Evolutionary conservation across 2,329 filamentous ascomycete genomes (phyloP).

Genomic region (Botrytis hyacinthi): DNA sequence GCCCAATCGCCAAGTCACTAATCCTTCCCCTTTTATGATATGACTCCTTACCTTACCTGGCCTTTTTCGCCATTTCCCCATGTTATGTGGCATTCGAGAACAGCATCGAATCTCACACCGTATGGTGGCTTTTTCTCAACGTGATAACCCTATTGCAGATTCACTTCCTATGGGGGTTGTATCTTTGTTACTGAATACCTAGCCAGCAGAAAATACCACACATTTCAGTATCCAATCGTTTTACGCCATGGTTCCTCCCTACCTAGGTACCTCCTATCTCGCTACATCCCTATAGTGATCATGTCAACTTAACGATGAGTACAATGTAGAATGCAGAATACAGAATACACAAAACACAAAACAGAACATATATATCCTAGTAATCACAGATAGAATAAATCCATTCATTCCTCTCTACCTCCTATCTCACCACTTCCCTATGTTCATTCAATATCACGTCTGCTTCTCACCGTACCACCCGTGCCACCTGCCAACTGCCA

Average conservation of each 20-base stretch:
- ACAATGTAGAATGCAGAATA: no score
- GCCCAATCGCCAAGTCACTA: not conserved
- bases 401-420: not conserved
- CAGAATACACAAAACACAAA: not conserved
- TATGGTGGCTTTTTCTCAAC: not conserved
- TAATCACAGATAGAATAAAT: not conserved
- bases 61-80: not conserved
- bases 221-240: not conserved
- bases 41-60: not conserved
- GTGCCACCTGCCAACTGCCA: conserved; percentile 23
- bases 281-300: not conserved
- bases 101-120: not conserved
- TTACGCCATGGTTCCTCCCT: not conserved
- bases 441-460: not conserved
- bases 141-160: no score
- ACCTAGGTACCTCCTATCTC: not conserved
- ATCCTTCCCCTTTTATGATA: not conserved
- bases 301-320: not conserved
- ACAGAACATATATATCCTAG: not conserved
- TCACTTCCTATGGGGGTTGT: not conserved
- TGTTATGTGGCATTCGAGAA: not conserved
- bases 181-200: not conserved
- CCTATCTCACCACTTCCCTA: not conserved
- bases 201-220: not conserved
- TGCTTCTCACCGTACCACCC: not conserved